Base-by-base conservation (phyloP, 1,284 basidiomycete genomes). In the Inonotus obliquus region DNA sequence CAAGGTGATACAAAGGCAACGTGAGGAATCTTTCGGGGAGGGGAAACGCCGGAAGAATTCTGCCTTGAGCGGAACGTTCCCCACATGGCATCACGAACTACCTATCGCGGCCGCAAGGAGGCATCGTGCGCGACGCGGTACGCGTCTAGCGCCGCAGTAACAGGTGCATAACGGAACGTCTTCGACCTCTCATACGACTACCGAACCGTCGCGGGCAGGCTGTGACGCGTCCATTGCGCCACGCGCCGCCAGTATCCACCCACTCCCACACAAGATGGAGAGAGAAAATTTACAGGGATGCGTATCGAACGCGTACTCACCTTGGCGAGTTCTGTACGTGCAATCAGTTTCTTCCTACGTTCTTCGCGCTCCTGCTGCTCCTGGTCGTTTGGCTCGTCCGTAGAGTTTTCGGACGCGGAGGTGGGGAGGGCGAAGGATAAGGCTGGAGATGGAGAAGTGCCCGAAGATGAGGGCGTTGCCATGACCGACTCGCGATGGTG, bases 371-470 rank as follows among this genome's bases (percentile, higher is more conserved):
- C 85, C 21, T 70, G 67, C 23, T 75, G 68, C 37, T 78, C 75
- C 10, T 72, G 69, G 39, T 77, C 75, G 54, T 73, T 69, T 66
- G 75, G 53, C 49, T 68, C 59, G 61, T 68, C 66, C 17, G 70
- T 57, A 59, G 73, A 61, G 47, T 65, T 70, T 54, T 65, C 72
- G 60, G 70, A 77, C 64, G 71, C 77, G 69, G 74, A 77, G 69
- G 71, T 75, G 59, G 72, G 76, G 66, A 80, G 81, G 63, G 83
- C 75, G 76, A 81, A 86, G 68, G 80, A 72, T 72, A 83, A 78
- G 64, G 85, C 84, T 25, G 89, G 88, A 57, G 88, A 91, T 68
- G 85, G 84, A 62, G 89, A 89, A 69, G 88, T 91, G 68, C 85
- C 80, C 63, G 87, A 87, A 65, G 88, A 90, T 62, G 87, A 82